A percentile compares a stretch with the other conserved stretches of the same genome.
Evolutionary conservation across 1,284 basidiomycete genomes (phyloP).

Genomic region (Cutaneotrichosporon cutaneum): DNA sequence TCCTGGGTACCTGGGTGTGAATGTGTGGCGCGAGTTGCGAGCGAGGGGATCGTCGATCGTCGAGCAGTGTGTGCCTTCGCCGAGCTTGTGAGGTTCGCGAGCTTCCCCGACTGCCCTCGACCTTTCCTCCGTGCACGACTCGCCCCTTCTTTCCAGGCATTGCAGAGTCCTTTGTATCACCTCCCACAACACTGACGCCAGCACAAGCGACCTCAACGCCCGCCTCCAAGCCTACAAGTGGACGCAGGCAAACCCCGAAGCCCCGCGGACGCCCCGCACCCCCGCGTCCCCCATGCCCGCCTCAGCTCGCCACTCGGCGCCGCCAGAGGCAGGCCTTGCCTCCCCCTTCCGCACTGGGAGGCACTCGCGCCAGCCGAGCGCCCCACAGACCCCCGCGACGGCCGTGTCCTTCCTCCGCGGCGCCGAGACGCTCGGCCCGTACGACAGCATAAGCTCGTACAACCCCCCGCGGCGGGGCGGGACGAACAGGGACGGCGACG

Average conservation of each 20-base stretch:
- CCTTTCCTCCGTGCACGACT: not conserved
- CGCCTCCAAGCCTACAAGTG: slow-evolving; percentile 2
- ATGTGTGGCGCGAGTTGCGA: not conserved
- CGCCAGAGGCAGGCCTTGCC: not conserved
- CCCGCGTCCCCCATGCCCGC: not conserved
- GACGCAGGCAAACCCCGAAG: not conserved
- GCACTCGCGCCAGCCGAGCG: not conserved
- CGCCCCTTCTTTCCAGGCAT: not conserved
- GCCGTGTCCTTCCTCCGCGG: not conserved
- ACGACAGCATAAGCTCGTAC: not conserved
- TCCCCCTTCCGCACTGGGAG: not conserved
- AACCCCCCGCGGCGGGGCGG: not conserved
- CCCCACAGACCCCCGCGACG: not conserved
- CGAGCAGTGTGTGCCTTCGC: no score
- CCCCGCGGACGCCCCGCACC: not conserved
- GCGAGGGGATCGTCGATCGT: no score
- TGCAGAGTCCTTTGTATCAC: not conserved
- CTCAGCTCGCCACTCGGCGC: not conserved
- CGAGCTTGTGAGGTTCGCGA: no score
- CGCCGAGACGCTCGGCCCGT: not conserved
- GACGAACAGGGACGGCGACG: not conserved
- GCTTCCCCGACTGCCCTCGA: no score
- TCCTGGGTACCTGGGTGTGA: not conserved
- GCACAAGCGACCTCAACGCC: slow-evolving; percentile 1
- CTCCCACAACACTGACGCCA: not conserved